Conservation (phyloP, 2,329 filamentous ascomycete genomes). For the Dryadomyces sulphureus region DNA sequence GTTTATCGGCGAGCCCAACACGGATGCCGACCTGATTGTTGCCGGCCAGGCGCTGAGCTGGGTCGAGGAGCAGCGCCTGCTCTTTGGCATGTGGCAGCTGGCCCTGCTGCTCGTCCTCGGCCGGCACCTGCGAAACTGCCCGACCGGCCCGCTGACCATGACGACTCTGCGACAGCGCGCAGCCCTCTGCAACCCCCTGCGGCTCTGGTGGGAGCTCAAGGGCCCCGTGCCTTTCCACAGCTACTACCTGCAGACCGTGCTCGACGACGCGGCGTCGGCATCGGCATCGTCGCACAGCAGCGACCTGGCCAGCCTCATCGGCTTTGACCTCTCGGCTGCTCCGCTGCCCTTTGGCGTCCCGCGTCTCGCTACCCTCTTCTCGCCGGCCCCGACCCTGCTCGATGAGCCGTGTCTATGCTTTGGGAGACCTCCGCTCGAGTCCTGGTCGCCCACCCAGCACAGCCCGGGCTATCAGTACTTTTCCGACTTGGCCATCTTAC, state of each 20-base stretch:
- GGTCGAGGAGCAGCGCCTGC: not conserved
- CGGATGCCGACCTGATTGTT: not conserved
- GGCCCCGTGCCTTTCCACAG: not conserved
- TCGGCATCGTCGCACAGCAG: no score
- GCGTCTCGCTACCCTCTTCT: not conserved
- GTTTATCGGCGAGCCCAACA: not conserved
- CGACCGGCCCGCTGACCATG: not conserved
- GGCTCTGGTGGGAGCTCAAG: not conserved
- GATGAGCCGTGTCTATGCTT: not conserved
- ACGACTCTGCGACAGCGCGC: no score
- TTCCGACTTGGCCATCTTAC: not conserved
- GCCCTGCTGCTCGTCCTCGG: not conserved
- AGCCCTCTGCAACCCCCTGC: not conserved
- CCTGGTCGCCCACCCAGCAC: not conserved
- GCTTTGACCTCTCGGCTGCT: no score
- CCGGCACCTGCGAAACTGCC: not conserved
- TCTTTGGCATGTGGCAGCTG: not conserved
- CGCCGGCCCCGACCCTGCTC: not conserved
- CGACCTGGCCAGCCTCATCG: no score
- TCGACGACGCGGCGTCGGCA: no score
- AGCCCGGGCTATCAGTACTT: not conserved
- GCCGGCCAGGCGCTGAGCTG: not conserved
- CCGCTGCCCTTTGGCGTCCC: not conserved
- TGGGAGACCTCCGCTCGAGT: not conserved
- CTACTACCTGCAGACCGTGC: not conserved